A percentile compares a stretch with the other conserved stretches of the same genome.
Conservation (phyloP, 768 basidiomycete species). For the Roridomyces roridus region DNA sequence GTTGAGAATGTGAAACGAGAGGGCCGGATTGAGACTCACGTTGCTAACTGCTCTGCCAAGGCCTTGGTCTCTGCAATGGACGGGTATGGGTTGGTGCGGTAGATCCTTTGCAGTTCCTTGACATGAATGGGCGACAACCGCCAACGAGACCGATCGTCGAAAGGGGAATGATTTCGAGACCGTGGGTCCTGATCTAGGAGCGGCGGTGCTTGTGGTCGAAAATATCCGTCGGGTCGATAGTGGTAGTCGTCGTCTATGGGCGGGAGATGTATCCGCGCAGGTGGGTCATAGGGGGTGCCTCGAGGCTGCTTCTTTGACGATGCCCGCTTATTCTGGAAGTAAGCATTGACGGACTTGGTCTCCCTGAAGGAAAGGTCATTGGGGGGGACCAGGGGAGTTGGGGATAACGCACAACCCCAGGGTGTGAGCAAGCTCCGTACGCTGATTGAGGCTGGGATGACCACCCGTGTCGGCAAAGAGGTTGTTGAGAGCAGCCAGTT, state of each 20-base stretch:
- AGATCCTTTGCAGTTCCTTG: slow-evolving; percentile 72
- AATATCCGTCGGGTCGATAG: slow-evolving; percentile 7
- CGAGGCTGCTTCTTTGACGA: slow-evolving; percentile 76
- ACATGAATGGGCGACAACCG: slow-evolving; percentile 57
- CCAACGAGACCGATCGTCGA: not conserved
- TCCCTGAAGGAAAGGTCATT: slow-evolving; percentile 56
- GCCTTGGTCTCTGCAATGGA: slow-evolving; percentile 69
- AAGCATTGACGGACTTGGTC: slow-evolving; percentile 84
- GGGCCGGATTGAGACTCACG: slow-evolving; percentile 56
- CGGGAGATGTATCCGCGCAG: slow-evolving; percentile 32
- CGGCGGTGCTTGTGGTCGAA: slow-evolving; percentile 19
- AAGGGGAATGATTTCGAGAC: slow-evolving; percentile 9
- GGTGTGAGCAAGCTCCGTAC: slow-evolving; percentile 70
- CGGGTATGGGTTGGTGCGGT: slow-evolving; percentile 70
- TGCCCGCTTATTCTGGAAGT: slow-evolving; percentile 89
- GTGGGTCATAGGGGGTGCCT: slow-evolving; percentile 23
- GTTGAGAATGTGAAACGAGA: slow-evolving; percentile 26
- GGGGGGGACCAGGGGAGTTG: slow-evolving; percentile 16
- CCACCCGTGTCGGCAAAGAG: slow-evolving; percentile 74
- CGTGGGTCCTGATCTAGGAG: slow-evolving; percentile 21
- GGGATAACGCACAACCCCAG: slow-evolving; percentile 72
- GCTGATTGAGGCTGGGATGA: slow-evolving; percentile 74
- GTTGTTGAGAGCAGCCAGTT: slow-evolving; percentile 78
- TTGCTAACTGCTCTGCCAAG: slow-evolving; percentile 73
- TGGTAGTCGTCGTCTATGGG: slow-evolving; percentile 24